Conservation (phyloP, 2,329 filamentous ascomycete species). For the Aureobasidium melanogenum region DNA sequence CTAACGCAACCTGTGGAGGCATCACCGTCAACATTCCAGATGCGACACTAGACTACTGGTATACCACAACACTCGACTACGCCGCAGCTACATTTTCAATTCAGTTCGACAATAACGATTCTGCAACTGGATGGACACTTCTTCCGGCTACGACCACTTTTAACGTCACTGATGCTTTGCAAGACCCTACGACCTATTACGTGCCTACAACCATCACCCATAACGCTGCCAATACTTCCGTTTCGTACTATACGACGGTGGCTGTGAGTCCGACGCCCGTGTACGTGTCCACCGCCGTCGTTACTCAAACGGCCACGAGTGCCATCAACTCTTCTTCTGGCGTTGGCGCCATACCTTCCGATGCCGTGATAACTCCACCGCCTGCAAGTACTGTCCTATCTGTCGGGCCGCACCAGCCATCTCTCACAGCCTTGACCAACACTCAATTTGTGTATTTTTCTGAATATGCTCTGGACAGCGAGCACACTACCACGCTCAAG, state of each 20-base stretch:
- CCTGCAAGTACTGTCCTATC: constrained; percentile 16
- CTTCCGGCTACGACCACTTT: constrained; percentile 23
- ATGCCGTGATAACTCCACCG: constrained; percentile 22
- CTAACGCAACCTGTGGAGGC: constrained; percentile 20
- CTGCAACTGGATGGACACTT: constrained; percentile 24
- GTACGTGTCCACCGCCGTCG: constrained; percentile 23
- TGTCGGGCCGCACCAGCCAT: background rate
- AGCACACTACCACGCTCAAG: constrained; percentile 17
- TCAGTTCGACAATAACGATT: constrained; percentile 20
- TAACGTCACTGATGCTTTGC: constrained; percentile 24
- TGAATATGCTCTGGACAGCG: constrained; percentile 33
- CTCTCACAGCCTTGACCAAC: constrained; percentile 16
- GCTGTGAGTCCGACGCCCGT: constrained; percentile 16
- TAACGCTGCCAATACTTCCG: background rate
- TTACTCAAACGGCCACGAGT: constrained; percentile 24
- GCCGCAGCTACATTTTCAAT: constrained; percentile 25
- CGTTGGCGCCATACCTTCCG: constrained; percentile 19
- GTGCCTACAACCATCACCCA: background rate
- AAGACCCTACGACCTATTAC: constrained; percentile 18
- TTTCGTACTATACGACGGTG: constrained; percentile 17
- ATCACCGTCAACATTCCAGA: constrained; percentile 26
- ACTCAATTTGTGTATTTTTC: constrained; percentile 37
- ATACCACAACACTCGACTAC: constrained; percentile 23
- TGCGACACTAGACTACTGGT: constrained; percentile 29
- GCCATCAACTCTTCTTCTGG: constrained; percentile 21